Evolutionary conservation across 2,329 filamentous ascomycete genomes (phyloP).

Genomic region (Monosporascus sp.): DNA sequence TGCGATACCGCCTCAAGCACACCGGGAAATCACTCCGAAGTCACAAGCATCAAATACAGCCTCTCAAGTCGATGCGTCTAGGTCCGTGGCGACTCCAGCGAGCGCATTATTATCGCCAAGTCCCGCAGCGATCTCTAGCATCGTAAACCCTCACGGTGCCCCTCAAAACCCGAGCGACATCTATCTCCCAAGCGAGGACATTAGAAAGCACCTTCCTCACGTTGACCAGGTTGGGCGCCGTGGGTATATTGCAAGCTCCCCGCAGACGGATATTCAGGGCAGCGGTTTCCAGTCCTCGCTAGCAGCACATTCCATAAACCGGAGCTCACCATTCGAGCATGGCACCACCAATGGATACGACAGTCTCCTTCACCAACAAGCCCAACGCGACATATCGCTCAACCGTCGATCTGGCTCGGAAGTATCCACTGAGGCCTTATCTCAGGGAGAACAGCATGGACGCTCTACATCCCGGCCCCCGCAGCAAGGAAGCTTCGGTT

Average conservation of each 20-base stretch:
- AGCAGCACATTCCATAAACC: background rate
- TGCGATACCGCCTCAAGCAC: conserved; percentile 9
- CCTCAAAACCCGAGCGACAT: conserved; percentile 29
- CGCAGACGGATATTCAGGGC: conserved; percentile 13
- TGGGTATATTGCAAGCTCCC: conserved; percentile 9
- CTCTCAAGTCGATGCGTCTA: conserved; percentile 9
- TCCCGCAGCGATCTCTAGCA: conserved; percentile 12
- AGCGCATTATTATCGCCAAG: conserved; percentile 14
- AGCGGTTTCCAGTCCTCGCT: background rate
- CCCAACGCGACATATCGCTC: background rate
- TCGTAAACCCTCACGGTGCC: conserved; percentile 26
- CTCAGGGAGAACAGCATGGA: background rate
- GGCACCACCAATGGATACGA: background rate
- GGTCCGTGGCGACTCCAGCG: conserved; percentile 8
- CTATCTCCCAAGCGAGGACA: conserved; percentile 27
- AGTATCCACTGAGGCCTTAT: background rate
- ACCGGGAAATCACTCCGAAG: conserved; percentile 8
- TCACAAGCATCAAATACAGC: conserved; percentile 9
- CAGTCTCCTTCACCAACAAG: background rate
- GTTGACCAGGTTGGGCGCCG: conserved; percentile 11
- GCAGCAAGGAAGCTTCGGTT: background rate
- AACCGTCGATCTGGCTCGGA: background rate
- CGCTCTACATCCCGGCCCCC: background rate
- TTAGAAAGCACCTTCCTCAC: conserved; percentile 21
- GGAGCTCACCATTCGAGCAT: background rate